Percentiles rank a stretch among this genome's conserved stretches.
phyloP scores from a whole-genome alignment of 2,329 filamentous ascomycete genomes.

The Cercospora nicotianae region DNA sequence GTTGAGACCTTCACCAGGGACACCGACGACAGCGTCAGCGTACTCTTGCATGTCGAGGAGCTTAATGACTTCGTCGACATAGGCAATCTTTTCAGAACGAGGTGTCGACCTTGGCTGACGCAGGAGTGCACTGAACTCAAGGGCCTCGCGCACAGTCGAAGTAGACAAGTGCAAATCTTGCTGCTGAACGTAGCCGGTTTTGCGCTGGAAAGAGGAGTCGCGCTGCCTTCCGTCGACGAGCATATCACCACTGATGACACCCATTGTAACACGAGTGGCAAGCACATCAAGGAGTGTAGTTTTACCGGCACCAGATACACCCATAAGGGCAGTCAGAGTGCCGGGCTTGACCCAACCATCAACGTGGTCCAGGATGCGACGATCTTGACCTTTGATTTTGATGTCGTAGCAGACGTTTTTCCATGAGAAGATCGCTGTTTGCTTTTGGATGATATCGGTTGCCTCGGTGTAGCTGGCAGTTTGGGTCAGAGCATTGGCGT shows the following conservation, averaged over 20 bases:
- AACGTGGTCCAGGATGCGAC: slow-evolving; percentile 78
- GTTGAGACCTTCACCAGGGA: slow-evolving; percentile 82
- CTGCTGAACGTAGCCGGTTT: slow-evolving; percentile 89
- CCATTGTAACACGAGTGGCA: slow-evolving; percentile 83
- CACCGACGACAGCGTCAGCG: slow-evolving; percentile 86
- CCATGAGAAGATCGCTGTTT: slow-evolving; percentile 84
- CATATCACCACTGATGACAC: slow-evolving; percentile 85
- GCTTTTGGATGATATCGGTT: slow-evolving; percentile 55
- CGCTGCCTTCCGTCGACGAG: slow-evolving; percentile 73
- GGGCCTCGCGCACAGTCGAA: slow-evolving; percentile 81
- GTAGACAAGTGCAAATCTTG: slow-evolving; percentile 87
- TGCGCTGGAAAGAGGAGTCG: slow-evolving; percentile 83
- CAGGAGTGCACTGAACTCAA: slow-evolving; percentile 81
- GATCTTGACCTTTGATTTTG: slow-evolving; percentile 74
- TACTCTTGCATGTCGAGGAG: slow-evolving; percentile 88
- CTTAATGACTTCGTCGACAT: slow-evolving; percentile 88
- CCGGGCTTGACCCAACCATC: slow-evolving; percentile 94
- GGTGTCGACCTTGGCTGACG: slow-evolving; percentile 77
- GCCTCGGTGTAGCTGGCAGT: slow-evolving; percentile 41
- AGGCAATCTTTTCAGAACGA: slow-evolving; percentile 74
- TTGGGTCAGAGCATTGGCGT: slow-evolving; percentile 28
- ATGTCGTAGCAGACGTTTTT: slow-evolving; percentile 75
- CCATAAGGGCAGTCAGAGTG: slow-evolving; percentile 86
- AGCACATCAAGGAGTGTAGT: slow-evolving; percentile 86
- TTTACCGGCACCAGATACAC: slow-evolving; percentile 89